Conservation (phyloP, 2,329 filamentous ascomycete species). For the Arthrinium phaeospermum region DNA sequence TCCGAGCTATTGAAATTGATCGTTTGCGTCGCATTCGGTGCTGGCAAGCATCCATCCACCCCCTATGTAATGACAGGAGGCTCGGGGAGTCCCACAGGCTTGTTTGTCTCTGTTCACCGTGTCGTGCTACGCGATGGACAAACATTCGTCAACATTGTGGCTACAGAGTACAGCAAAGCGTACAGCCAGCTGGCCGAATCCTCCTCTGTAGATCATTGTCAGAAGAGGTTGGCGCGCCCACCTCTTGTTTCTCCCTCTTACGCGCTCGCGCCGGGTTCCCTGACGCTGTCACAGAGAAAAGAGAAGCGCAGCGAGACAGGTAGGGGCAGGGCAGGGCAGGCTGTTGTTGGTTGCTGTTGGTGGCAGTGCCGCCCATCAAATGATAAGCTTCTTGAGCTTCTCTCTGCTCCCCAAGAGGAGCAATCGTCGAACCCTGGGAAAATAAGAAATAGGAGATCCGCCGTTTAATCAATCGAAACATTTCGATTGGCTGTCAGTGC, state of each 20-base stretch:
- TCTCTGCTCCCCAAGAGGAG: neutral
- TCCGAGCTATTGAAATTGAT: neutral
- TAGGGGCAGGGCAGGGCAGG: neutral
- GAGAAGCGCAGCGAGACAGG: neutral
- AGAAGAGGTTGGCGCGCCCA: neutral
- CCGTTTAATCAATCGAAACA: slow-evolving; percentile 6
- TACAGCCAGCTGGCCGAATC: neutral
- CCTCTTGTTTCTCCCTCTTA: neutral
- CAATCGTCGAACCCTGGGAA: neutral
- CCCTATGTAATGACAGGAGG: neutral
- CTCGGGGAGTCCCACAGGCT: neutral
- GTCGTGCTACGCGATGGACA: neutral
- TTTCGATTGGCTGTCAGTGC: slow-evolving; percentile 15
- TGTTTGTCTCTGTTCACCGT: neutral
- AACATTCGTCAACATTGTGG: neutral
- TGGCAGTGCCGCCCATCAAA: neutral
- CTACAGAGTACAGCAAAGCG: neutral
- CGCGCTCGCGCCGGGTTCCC: neutral
- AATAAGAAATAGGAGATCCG: slow-evolving; percentile 3
- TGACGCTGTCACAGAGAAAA: neutral
- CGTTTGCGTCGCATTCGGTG: neutral
- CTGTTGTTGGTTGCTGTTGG: neutral
- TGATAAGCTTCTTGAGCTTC: slow-evolving; percentile 17
- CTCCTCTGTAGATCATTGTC: neutral
- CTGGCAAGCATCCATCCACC: neutral